Percentiles rank a stretch among this genome's conserved stretches.
Evolutionary conservation across 2,329 filamentous ascomycete genomes (phyloP).

Genomic region (Drechslera avenae): DNA sequence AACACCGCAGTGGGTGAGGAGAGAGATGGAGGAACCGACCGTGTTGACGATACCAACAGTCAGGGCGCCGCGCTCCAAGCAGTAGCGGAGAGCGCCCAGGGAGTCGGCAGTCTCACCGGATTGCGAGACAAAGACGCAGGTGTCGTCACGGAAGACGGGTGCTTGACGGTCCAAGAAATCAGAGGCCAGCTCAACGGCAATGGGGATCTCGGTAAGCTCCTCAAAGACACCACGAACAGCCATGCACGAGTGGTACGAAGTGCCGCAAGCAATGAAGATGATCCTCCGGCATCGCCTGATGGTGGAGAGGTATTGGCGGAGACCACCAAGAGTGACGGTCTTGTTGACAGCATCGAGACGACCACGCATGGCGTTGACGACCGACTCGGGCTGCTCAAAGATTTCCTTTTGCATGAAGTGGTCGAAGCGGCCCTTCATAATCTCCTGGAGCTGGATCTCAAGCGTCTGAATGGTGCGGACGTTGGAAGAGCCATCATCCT

Average conservation of each 20-base stretch:
- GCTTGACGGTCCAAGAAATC: constrained; percentile 97
- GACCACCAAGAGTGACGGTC: constrained; percentile 91
- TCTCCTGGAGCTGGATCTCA: constrained; percentile 98
- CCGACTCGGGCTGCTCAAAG: constrained; percentile 98
- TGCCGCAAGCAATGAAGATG: constrained; percentile 99
- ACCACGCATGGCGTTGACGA: constrained; percentile 99
- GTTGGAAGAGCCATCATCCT: constrained; percentile 95
- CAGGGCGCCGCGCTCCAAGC: constrained; percentile 93
- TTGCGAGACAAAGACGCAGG: constrained; percentile 97
- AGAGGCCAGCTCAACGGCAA: constrained; percentile 93
- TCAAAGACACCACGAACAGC: constrained; percentile 97
- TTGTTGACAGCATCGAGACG: constrained; percentile 93
- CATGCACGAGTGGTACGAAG: constrained; percentile 99
- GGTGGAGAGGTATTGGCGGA: constrained; percentile 94
- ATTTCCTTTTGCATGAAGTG: constrained; percentile 99
- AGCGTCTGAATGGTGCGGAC: constrained; percentile 98
- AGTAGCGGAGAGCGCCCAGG: constrained; percentile 95
- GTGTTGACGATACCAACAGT: constrained; percentile 99
- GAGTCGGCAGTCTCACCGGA: constrained; percentile 99
- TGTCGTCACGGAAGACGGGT: constrained; percentile 98
- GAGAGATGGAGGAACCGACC: constrained; percentile 96
- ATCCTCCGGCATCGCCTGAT: constrained; percentile 96
- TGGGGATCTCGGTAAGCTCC: constrained; percentile 96
- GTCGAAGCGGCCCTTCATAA: constrained; percentile 99
- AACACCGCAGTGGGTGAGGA: constrained; percentile 98